These are phyloP conservation scores for Brasenia schreberi DNA, from an alignment of 164 flowering plant species.

Conservation along the genomic window DNA sequence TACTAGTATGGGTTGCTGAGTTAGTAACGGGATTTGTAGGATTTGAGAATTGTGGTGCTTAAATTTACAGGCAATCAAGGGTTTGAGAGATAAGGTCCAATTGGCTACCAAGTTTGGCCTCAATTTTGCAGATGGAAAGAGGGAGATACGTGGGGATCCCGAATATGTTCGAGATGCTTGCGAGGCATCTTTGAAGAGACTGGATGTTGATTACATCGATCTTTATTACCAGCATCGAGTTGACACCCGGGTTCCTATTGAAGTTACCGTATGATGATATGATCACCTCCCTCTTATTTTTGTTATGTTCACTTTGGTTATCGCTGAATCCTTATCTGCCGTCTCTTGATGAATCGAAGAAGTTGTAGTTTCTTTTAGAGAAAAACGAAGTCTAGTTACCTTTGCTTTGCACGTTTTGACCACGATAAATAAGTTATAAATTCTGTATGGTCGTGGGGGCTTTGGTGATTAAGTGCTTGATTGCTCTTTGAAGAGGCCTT, in stretches of 20 bases:
- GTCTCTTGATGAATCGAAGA: too few species aligned
- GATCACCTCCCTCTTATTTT: too few species aligned
- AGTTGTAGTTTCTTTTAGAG: too few species aligned
- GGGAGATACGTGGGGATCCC: slow-evolving; percentile 8
- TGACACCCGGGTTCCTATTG: slow-evolving; percentile 8
- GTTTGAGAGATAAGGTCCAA: slow-evolving; percentile 11
- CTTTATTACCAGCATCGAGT: slow-evolving; percentile 12
- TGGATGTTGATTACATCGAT: slow-evolving; percentile 8
- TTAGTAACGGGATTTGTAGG: neutral
- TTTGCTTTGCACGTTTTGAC: neutral
- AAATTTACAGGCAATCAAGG: slow-evolving; percentile 11
- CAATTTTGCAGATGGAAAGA: slow-evolving; percentile 1
- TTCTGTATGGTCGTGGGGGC: too few species aligned
- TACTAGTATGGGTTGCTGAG: neutral
- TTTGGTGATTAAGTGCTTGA: too few species aligned
- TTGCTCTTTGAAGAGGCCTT: too few species aligned
- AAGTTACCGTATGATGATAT: slow-evolving; percentile 4
- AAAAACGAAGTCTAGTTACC: neutral
- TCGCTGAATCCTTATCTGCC: too few species aligned
- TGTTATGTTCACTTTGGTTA: too few species aligned
- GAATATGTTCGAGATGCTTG: slow-evolving; percentile 5
- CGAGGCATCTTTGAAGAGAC: slow-evolving; percentile 9
- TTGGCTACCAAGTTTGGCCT: slow-evolving; percentile 16
- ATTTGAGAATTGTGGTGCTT: neutral
- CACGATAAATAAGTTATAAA: too few species aligned